Base-by-base conservation (phyloP, 106 monocot genomes). In the Phalaenopsis equestris region DNA sequence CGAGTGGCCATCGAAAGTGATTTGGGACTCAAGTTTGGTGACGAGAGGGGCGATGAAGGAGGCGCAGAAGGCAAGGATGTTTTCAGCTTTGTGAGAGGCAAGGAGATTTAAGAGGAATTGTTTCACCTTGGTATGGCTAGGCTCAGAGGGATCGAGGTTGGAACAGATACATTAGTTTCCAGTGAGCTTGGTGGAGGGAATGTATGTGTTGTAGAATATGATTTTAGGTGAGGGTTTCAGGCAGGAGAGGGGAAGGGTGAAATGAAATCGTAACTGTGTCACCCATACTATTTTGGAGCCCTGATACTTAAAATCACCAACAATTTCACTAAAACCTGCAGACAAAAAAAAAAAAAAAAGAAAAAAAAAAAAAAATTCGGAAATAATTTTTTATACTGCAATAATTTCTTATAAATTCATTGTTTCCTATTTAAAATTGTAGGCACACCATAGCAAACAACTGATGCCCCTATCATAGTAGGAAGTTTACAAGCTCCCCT, bases 391-490 rank as follows among this genome's bases (percentile, higher is more conserved):
- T n/a, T n/a, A n/a, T 30, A 0, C 0, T 30, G 30, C 30, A 30
- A 30, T 0, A 30, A 30, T 30, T 30, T 30, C 30, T 30, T 30
- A 30, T 30, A 30, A 30, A 30, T 30, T 30, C 30, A 30, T 30
- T 30, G 30, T 30, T 30, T 30, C 30, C 30, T 30, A 30, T 30
- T 30, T 30, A 30, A 30, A 30, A 30, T 30, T 30, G 30, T 30
- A 30, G 30, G 30, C 30, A 30, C 30, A 0, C 30, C 30, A 30
- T 30, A 97, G 72, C 96, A 97, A n/a, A 97, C 96, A 52, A 94
- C 94, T 73, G 97, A 79, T 56, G 94, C 97, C 8, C 97, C 97
- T 42, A 87, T 94, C 16, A 97, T 58, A 17, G 86, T 16, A 14
- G 90, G 86, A 17, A 94, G 79, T 67, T 82, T 92, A 79, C 97